Evolutionary conservation across 495 filamentous ascomycete genomes (phyloP).

Genomic region (Trichoderma erinaceum): DNA sequence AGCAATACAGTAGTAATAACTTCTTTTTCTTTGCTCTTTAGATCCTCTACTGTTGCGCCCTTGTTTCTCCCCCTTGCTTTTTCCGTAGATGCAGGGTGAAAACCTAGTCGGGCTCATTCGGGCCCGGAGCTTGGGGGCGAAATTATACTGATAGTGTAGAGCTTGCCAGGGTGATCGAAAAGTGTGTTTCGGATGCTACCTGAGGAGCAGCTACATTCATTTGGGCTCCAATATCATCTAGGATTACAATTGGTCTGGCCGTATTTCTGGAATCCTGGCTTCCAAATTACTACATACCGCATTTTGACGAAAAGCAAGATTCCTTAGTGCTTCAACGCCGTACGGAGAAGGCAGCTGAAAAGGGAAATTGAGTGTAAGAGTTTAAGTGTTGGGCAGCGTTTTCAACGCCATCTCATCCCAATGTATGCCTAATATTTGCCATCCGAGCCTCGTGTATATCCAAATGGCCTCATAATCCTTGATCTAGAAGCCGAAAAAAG

Average conservation of each 20-base stretch:
- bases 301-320: not conserved
- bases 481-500: not conserved
- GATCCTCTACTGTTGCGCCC: no score
- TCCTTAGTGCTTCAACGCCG: not conserved
- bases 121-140: no score
- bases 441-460: not conserved
- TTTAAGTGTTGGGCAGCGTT: not conserved
- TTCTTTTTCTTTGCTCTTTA: not conserved
- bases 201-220: no score
- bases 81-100: no score
- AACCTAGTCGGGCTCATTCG: no score
- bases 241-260: not conserved
- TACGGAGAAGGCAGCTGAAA: not conserved
- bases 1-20: not conserved
- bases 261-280: not conserved
- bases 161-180: no score
- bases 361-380: not conserved
- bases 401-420: not conserved
- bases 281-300: not conserved
- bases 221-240: no score
- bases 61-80: no score
- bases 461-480: not conserved
- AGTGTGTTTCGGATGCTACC: no score
- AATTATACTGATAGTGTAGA: no score
- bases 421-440: not conserved